Percentiles rank a stretch among this genome's conserved stretches.
These are phyloP conservation scores for Capsicum chinense DNA, from an alignment of 257 asterid species.

Conservation along the genomic window DNA sequence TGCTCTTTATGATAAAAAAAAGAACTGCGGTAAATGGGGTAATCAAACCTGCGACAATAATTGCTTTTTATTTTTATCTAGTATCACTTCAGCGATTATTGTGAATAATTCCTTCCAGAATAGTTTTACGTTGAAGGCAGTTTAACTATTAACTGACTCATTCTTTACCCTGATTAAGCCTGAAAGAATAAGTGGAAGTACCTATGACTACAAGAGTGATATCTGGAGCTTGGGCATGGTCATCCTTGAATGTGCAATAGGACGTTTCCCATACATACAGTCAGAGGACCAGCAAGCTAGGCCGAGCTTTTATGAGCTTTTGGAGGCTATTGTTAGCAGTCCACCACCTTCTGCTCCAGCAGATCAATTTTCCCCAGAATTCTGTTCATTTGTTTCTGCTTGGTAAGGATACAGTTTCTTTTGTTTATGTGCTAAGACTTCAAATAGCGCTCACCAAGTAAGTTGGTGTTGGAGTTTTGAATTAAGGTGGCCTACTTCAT, in stretches of 20 bases:
- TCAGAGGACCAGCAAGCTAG: constrained; percentile 87
- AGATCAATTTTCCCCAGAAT: constrained; percentile 70
- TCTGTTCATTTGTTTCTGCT: constrained; percentile 66
- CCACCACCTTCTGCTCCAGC: constrained; percentile 96
- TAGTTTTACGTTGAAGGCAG: neutral
- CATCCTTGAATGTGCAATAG: constrained; percentile 95
- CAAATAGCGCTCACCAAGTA: neutral
- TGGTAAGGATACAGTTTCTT: constrained; percentile 55
- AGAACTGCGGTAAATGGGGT: neutral
- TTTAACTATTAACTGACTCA: constrained; percentile 21
- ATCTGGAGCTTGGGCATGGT: constrained; percentile 83
- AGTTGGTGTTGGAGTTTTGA: neutral
- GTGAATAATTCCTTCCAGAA: neutral
- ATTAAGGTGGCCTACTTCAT: neutral
- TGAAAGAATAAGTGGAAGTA: constrained; percentile 94
- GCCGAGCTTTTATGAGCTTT: constrained; percentile 93
- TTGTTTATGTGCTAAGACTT: neutral
- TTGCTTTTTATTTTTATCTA: neutral
- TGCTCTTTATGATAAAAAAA: neutral
- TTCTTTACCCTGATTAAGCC: constrained; percentile 56
- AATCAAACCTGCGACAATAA: neutral
- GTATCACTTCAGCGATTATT: constrained; percentile 11
- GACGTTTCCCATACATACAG: constrained; percentile 94
- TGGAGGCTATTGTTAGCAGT: constrained; percentile 89
- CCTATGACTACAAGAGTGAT: constrained; percentile 71